Evolutionary conservation across 2,329 filamentous ascomycete genomes (phyloP).

Genomic region (Trichoderma sp.): DNA sequence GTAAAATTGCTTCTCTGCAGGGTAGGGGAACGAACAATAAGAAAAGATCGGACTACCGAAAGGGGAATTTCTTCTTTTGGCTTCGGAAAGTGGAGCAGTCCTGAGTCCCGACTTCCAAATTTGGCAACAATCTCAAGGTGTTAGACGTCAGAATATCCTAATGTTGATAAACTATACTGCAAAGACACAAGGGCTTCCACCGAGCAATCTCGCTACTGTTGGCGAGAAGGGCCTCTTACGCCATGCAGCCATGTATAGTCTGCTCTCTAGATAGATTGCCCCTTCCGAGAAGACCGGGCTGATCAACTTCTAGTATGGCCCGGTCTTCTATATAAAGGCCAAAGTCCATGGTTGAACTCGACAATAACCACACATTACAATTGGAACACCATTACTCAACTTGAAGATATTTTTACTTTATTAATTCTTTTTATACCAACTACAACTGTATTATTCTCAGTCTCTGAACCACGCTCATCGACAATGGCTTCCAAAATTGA

Average conservation of each 20-base stretch:
- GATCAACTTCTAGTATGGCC: not conserved
- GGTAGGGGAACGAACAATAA: not conserved
- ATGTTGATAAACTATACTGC: not conserved
- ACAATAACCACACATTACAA: not conserved
- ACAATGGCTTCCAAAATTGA: not conserved
- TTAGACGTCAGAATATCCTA: not conserved
- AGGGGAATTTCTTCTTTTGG: not conserved
- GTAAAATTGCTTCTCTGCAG: not conserved
- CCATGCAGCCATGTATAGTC: not conserved
- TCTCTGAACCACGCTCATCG: not conserved
- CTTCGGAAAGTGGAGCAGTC: not conserved
- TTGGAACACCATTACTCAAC: not conserved
- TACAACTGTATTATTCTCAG: too few relatives aligned
- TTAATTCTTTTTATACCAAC: not conserved
- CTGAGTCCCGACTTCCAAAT: not conserved
- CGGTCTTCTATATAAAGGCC: not conserved
- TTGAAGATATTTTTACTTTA: not conserved
- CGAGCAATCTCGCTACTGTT: not conserved
- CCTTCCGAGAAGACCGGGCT: not conserved
- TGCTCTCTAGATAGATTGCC: too few relatives aligned
- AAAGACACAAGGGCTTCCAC: not conserved
- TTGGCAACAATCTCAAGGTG: not conserved
- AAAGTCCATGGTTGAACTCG: not conserved
- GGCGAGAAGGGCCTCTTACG: too few relatives aligned
- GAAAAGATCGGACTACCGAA: not conserved